Base-by-base conservation (phyloP, 2,329 filamentous ascomycete species). In the Colletotrichum siamense region DNA sequence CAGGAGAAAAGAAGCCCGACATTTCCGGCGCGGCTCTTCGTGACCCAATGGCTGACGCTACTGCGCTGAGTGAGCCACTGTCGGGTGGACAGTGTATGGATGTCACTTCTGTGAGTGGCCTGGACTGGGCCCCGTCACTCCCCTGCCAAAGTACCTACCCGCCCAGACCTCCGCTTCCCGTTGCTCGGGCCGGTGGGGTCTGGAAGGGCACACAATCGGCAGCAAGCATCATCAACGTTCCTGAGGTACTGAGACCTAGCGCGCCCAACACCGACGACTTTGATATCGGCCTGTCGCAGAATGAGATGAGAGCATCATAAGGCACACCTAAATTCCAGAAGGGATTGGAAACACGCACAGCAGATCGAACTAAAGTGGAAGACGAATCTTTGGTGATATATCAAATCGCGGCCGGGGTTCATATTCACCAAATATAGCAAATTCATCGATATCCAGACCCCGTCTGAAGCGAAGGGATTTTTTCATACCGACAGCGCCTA, bases 161-260 rank as follows among this genome's bases (percentile, higher is more conserved):
- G 55, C 24, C 55, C 55, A 59, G 36, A 57, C 63, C 63, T 52
- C 52, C 57, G 55, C 55, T 63, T 52, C 26, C 64, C 55, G 44
- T 62, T 30, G 15, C 44, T 64, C 72, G 72, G 72, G 44, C 32
- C 13, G 30, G 69, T 64, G 57, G 69, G 71, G 70, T 15, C 36
- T 26, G 44, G 59, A 30, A 76, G 64, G 65, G 44, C 74, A 76
- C 70, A 74, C 64, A 69, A 67, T 30, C 73, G 73, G 62, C 39
- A 24, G 63, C 55, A 52, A 65, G 34, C 64, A 65, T 36, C 49
- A 26, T 34, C 39, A 64, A 44, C 22, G 34, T 24, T n/a, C 39
- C 59, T 28, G 16, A 24, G 26, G 36, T 28, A 28, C 59, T 30
- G 28, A 16, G 28, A 44, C 28, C 8, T 39, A 16, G 18, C n/a